Conservation (phyloP, 768 basidiomycete species). For the Mycena alexandri region DNA sequence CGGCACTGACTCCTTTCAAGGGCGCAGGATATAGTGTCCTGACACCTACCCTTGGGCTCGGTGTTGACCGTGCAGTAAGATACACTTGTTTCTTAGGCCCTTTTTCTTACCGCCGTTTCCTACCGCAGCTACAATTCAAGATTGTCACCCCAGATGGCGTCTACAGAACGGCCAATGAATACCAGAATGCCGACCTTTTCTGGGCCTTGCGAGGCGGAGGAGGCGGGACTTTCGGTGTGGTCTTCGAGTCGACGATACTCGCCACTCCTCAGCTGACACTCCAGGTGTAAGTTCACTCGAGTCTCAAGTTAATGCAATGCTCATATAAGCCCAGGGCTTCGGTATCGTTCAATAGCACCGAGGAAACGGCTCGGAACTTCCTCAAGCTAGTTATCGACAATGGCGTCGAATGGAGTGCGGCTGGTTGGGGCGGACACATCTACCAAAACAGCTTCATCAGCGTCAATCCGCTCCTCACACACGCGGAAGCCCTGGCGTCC, state of each 20-base stretch:
- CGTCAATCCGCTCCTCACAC: slow-evolving; percentile 45
- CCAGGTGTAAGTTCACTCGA: slow-evolving; percentile 29
- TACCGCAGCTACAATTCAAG: slow-evolving; percentile 44
- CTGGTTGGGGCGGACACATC: slow-evolving; percentile 53
- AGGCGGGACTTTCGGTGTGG: slow-evolving; percentile 58
- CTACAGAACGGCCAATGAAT: slow-evolving; percentile 53
- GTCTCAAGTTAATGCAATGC: slow-evolving; percentile 12
- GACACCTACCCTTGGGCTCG: slow-evolving; percentile 21
- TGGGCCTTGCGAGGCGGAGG: slow-evolving; percentile 62
- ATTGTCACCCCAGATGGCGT: slow-evolving; percentile 60
- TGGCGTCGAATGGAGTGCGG: slow-evolving; percentile 43
- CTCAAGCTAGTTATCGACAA: slow-evolving; percentile 45
- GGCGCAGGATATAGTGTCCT: slow-evolving; percentile 26
- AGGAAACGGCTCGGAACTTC: slow-evolving; percentile 39
- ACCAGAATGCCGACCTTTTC: slow-evolving; percentile 61
- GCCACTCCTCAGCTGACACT: slow-evolving; percentile 17
- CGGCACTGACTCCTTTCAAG: slow-evolving; percentile 1
- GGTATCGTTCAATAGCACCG: slow-evolving; percentile 40
- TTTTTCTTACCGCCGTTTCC: too few species aligned
- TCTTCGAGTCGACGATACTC: slow-evolving; percentile 42
- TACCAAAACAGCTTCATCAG: slow-evolving; percentile 43
- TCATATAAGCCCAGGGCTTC: slow-evolving; percentile 40
- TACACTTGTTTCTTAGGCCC: too few species aligned
- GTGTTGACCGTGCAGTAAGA: slow-evolving; percentile 25
- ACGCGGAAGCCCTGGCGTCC: slow-evolving; percentile 42